These are phyloP conservation scores for Xylariaceae sp. DNA, from an alignment of 2,329 filamentous ascomycete species.

Conservation along the genomic window DNA sequence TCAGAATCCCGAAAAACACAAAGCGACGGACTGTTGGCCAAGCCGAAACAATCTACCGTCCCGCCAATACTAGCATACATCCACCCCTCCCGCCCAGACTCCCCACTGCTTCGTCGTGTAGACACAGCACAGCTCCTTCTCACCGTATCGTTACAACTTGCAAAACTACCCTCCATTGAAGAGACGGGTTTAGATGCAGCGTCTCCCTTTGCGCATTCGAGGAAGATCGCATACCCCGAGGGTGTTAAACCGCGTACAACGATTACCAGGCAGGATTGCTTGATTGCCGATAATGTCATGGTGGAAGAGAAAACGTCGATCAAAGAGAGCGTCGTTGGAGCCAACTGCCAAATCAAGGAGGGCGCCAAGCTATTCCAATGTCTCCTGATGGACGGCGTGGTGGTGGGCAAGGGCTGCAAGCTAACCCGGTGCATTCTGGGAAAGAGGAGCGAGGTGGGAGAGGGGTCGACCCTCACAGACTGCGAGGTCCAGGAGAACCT, in stretches of 20 bases:
- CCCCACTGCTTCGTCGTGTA: constrained; percentile 79
- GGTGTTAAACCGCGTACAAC: constrained; percentile 80
- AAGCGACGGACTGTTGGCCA: constrained; percentile 28
- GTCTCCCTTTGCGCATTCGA: constrained; percentile 75
- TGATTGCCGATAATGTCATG: constrained; percentile 86
- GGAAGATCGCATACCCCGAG: constrained; percentile 82
- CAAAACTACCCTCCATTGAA: constrained; percentile 75
- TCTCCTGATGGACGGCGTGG: constrained; percentile 88
- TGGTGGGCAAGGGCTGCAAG: constrained; percentile 81
- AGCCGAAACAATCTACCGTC: constrained; percentile 43
- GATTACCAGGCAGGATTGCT: constrained; percentile 77
- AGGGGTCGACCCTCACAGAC: constrained; percentile 76
- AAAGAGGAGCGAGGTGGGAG: constrained; percentile 79
- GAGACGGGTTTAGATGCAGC: constrained; percentile 59
- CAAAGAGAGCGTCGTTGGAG: constrained; percentile 87
- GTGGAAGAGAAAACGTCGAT: constrained; percentile 89
- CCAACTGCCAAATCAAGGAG: constrained; percentile 81
- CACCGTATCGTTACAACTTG: constrained; percentile 79
- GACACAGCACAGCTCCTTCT: constrained; percentile 85
- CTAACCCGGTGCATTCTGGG: constrained; percentile 88
- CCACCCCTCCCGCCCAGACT: constrained; percentile 60
- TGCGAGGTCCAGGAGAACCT: constrained; percentile 93
- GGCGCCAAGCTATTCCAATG: constrained; percentile 88
- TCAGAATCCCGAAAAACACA: constrained; percentile 26
- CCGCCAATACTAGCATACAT: constrained; percentile 83